These are phyloP conservation scores for Pholiota molesta DNA, from an alignment of 768 basidiomycete genomes.

Conservation along the genomic window DNA sequence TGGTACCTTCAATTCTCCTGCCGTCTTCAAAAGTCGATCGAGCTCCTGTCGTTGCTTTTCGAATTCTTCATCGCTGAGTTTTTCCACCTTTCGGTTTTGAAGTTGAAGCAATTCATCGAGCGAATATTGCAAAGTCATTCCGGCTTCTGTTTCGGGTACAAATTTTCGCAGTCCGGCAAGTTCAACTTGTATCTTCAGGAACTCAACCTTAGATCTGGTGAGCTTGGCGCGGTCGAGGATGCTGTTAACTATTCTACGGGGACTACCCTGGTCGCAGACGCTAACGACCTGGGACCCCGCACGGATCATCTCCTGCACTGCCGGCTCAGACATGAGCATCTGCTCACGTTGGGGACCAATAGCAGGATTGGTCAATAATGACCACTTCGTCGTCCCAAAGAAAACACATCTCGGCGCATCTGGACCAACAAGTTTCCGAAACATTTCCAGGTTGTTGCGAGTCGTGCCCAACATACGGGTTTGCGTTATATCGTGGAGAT, in stretches of 20 bases:
- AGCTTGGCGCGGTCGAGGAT: not conserved
- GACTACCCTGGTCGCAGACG: not conserved
- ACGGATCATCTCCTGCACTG: not conserved
- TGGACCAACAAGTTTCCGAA: not conserved
- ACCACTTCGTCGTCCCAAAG: constrained; percentile 1
- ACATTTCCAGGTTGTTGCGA: not conserved
- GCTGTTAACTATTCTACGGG: not conserved
- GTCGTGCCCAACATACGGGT: constrained; percentile 1
- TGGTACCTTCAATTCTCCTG: not conserved
- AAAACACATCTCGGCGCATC: not conserved
- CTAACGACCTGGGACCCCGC: not conserved
- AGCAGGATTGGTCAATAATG: not conserved
- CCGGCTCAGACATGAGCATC: not conserved
- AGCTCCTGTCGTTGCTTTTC: not conserved
- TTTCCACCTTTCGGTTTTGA: not conserved
- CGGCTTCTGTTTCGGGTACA: not conserved
- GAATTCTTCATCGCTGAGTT: too few relatives aligned
- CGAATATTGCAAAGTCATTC: not conserved
- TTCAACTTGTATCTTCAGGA: not conserved
- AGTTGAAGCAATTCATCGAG: not conserved
- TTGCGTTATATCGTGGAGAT: constrained; percentile 5
- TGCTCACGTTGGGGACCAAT: not conserved
- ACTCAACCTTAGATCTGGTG: not conserved
- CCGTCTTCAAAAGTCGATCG: not conserved
- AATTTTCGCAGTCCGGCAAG: not conserved